Conservation (phyloP, 1,284 basidiomycete genomes). For the Tylopilus sp. region DNA sequence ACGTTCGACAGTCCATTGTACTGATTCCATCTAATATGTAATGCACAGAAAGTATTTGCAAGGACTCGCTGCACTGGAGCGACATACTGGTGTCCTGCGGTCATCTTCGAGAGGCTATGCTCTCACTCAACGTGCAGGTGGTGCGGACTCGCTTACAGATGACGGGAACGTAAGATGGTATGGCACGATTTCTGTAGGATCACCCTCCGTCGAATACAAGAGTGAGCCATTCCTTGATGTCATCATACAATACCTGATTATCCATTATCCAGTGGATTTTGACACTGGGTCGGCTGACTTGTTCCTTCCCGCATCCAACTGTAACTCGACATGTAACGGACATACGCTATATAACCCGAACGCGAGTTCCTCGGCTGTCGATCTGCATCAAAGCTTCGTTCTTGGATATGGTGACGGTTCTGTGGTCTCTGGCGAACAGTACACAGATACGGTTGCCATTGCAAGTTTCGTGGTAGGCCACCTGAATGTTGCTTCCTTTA, state of each 20-base stretch:
- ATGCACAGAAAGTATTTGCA: conserved; percentile 20
- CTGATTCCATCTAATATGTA: conserved; percentile 5
- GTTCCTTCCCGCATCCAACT: conserved; percentile 30
- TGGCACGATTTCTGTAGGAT: conserved; percentile 23
- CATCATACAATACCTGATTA: neutral
- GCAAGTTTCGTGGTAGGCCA: conserved; percentile 22
- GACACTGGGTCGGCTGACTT: conserved; percentile 45
- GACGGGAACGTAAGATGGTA: conserved; percentile 23
- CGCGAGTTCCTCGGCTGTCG: conserved; percentile 31
- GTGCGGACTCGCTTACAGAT: conserved; percentile 13
- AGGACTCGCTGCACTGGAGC: conserved; percentile 13
- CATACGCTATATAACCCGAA: conserved; percentile 35
- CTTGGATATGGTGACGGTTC: conserved; percentile 37
- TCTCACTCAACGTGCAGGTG: conserved; percentile 7
- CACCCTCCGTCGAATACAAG: conserved; percentile 17
- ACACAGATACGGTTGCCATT: conserved; percentile 34
- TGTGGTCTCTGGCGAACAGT: conserved; percentile 31
- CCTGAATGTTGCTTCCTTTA: neutral
- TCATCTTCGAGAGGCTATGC: neutral
- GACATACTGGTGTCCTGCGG: neutral
- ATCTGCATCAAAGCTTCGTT: conserved; percentile 27
- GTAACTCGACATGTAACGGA: conserved; percentile 32
- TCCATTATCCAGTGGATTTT: conserved; percentile 34
- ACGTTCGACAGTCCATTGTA: neutral
- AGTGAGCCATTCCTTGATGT: conserved; percentile 10